Conservation (phyloP, 805 yeast species). For the Saccharomycopsis olivae region DNA sequence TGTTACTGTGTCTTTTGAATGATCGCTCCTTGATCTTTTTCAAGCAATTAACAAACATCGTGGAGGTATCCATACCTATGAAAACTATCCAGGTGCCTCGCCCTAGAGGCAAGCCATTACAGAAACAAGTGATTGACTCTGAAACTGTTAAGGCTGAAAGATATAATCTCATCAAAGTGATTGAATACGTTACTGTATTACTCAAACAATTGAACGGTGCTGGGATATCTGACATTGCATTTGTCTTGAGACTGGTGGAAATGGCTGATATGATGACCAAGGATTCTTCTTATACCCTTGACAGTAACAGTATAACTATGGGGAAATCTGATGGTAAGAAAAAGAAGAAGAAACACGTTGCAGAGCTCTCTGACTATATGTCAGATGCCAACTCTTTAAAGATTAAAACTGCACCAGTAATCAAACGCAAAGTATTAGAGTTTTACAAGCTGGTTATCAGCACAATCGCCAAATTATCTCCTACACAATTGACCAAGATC, state of each 20-base stretch:
- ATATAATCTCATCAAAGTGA: no score
- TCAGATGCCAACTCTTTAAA: slow-evolving; percentile 40
- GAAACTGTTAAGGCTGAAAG: no score
- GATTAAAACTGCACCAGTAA: slow-evolving; percentile 3
- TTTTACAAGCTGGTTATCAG: slow-evolving; percentile 43
- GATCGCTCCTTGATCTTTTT: no score
- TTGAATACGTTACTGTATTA: no score
- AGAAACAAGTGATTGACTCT: no score
- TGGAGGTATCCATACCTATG: no score
- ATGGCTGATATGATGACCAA: slow-evolving; percentile 31
- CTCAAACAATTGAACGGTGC: slow-evolving; percentile 26
- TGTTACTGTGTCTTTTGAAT: no score
- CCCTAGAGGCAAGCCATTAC: no score
- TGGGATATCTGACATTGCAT: slow-evolving; percentile 37
- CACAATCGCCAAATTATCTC: slow-evolving; percentile 40
- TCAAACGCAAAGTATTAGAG: slow-evolving; percentile 24
- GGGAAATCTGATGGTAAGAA: slow-evolving; percentile 10
- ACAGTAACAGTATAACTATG: slow-evolving; percentile 16
- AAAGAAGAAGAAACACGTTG: slow-evolving; percentile 28
- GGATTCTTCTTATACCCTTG: slow-evolving; percentile 16
- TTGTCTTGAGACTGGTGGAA: slow-evolving; percentile 47
- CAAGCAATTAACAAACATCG: no score
- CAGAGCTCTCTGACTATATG: slow-evolving; percentile 55
- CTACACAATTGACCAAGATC: slow-evolving; percentile 54
- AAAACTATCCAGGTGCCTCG: no score